A percentile compares a stretch with the other conserved stretches of the same genome.
phyloP scores from a whole-genome alignment of 2,329 filamentous ascomycete species.

The Pseudocercospora fijiensis region DNA sequence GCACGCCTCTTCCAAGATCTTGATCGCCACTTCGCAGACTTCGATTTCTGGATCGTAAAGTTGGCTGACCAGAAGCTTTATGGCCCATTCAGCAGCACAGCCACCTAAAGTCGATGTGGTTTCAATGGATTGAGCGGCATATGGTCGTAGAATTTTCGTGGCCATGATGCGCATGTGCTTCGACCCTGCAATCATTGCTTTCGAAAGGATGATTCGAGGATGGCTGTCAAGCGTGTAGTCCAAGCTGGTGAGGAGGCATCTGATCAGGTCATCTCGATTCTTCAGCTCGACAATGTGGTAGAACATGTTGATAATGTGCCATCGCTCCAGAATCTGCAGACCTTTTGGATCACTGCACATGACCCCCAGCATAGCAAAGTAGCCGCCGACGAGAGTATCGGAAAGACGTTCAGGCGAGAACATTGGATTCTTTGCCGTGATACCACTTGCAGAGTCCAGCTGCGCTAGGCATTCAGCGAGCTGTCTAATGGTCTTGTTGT shows the following conservation, averaged over 20 bases:
- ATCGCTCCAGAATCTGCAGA: conserved; percentile 84
- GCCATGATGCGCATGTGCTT: conserved; percentile 89
- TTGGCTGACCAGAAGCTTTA: conserved; percentile 94
- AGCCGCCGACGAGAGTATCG: conserved; percentile 86
- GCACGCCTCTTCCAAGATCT: conserved; percentile 95
- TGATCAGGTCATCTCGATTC: conserved; percentile 87
- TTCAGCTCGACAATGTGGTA: conserved; percentile 95
- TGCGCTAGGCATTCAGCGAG: conserved; percentile 95
- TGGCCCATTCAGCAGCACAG: conserved; percentile 87
- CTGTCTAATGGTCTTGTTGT: conserved; percentile 90
- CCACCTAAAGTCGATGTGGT: conserved; percentile 42
- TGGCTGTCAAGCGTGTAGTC: conserved; percentile 86
- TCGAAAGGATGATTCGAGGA: conserved; percentile 86
- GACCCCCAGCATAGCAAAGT: conserved; percentile 88
- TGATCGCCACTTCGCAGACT: conserved; percentile 93
- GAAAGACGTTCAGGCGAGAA: conserved; percentile 82
- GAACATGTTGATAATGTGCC: conserved; percentile 99
- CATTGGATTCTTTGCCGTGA: conserved; percentile 78
- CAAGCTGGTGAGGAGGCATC: conserved; percentile 82
- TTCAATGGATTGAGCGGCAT: conserved; percentile 64
- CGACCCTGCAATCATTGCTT: conserved; percentile 85
- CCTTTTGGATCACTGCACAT: conserved; percentile 80
- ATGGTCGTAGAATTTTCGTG: conserved; percentile 82
- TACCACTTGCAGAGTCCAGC: conserved; percentile 75
- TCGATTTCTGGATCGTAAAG: conserved; percentile 96